Evolutionary conservation across 768 basidiomycete species (phyloP), one percentile per base, ranked within the genome.

Genomic region (Suillus clintonianus): DNA sequence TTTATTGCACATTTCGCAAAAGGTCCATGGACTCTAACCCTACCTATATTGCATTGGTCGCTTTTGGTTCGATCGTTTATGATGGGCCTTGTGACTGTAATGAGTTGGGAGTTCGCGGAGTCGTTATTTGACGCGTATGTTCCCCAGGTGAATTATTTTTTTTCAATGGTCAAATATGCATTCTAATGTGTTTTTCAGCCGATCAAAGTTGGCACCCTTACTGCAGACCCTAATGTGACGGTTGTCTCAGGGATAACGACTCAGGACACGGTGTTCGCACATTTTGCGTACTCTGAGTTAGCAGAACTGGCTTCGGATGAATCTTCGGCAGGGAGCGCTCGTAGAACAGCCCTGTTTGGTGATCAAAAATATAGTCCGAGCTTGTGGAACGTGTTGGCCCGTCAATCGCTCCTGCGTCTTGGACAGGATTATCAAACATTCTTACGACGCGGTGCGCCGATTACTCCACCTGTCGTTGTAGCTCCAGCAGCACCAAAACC

Each of bases 381-480:
- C 59, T 74, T 91, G 10, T 94, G 92, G 92, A 78, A 77, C 22
- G 80, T 80, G 2, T 76, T 92, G 37, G 78, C 79, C 9, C 82
- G 90, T 5, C 85, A 87, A 61, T 79, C 83, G 9, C 79, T 94
- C 2, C 69, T 90, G 11, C 71, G 83, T 8, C 79, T 94, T 1
- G 91, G 90, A 10, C 71, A 77, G 1, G 90, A 94, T 72, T 92
- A 92, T 65, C 89, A 89, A 67, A 77, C 80, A 0, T 78, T 93
- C 55, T 76, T 89, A 3, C 81, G 85, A 1, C 78, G 85, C n/a
- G 92, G 92, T 1, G 77, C 78, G 22, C 79, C 80, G 7, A 69
- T 72, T 1, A 69, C 77, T 10, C 58, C 71, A 63, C 68, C 34
- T 17, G 65, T 62, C 19, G 56, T 66, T 22, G 56, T 67, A 8